Base-by-base conservation (phyloP, 2,329 filamentous ascomycete genomes). In the Polychaeton citri region DNA sequence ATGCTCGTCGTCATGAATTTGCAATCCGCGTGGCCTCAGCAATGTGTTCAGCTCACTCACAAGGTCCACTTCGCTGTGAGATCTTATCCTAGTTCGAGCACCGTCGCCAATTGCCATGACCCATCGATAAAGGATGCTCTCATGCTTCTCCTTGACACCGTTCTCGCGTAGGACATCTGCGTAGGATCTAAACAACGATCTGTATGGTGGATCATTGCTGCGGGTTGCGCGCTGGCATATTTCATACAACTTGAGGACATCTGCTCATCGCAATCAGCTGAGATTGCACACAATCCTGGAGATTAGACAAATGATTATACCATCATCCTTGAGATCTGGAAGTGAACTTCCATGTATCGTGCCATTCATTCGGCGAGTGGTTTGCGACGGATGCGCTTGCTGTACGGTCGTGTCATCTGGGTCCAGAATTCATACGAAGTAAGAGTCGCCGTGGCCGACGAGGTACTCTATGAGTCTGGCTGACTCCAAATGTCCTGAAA, bases 171-270 rank as follows among this genome's bases (percentile, higher is more conserved):
- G 71, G 30, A 87, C 69, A 38, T 74, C 68, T 52, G 90, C 80
- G 54, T 92, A 92, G 19, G 84, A 83, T 36, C 71, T 69, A 59
- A 92, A 92, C 13, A 94, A 70, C 7, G 84, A 83, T 51, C 77
- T 76, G 39, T 80, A 84, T 3, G 82, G 78, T 16, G 81, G 66
- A 37, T 72, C 71, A 1, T 74, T 66, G 19, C 81, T 68, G 28
- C 72, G 64, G 60, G 87, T 75, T 30, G 83, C 86, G 47, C 71
- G 69, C 41, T 68, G 65, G 50, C 92, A 77, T 50, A 94, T 82
- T 39, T 80, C 70, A 58, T 85, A 80, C 39, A 94, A 68, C 42
- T 85, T 69, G 42, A 73, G 71, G 56, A 94, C 81, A 63, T 92
- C 87, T 86, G 38, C n/a, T n/a, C n/a, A n/a, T n/a, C n/a, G n/a